Conservation (phyloP, 345 rosid species). For the Gossypium ekmanianum region DNA sequence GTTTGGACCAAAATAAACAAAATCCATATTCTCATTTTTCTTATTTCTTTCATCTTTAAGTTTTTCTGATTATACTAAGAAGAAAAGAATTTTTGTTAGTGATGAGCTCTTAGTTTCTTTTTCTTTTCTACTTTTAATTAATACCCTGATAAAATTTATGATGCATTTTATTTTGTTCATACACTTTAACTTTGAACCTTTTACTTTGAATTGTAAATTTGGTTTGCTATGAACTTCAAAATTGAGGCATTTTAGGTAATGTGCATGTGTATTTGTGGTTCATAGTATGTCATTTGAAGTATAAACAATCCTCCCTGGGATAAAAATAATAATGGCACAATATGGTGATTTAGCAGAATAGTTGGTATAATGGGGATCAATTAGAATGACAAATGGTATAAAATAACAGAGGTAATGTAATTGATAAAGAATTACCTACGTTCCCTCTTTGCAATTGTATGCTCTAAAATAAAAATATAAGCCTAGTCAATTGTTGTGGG, state of each 20-base stretch:
- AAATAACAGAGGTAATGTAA: too few relatives aligned
- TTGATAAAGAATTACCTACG: slow-evolving; percentile 56
- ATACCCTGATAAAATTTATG: background rate
- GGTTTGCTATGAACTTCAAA: background rate
- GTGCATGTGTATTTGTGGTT: too few relatives aligned
- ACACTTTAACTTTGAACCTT: background rate
- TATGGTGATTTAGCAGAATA: too few relatives aligned
- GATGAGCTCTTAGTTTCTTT: background rate
- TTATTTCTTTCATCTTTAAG: background rate
- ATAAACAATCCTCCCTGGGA: too few relatives aligned
- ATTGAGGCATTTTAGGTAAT: background rate
- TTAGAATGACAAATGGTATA: background rate
- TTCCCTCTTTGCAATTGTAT: slow-evolving; percentile 88
- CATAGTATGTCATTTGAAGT: too few relatives aligned
- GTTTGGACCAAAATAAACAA: slow-evolving; percentile 28
- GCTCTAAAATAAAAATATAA: slow-evolving; percentile 78
- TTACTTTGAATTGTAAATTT: background rate
- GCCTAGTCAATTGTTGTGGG: slow-evolving; percentile 77
- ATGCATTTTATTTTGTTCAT: background rate
- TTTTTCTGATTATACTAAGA: too few relatives aligned
- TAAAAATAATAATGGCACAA: too few relatives aligned
- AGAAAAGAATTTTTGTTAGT: background rate
- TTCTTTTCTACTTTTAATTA: background rate
- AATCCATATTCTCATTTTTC: slow-evolving; percentile 14
- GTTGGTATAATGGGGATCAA: too few relatives aligned